Base-by-base conservation (phyloP, 768 basidiomycete genomes). In the Lentinula lateritia region DNA sequence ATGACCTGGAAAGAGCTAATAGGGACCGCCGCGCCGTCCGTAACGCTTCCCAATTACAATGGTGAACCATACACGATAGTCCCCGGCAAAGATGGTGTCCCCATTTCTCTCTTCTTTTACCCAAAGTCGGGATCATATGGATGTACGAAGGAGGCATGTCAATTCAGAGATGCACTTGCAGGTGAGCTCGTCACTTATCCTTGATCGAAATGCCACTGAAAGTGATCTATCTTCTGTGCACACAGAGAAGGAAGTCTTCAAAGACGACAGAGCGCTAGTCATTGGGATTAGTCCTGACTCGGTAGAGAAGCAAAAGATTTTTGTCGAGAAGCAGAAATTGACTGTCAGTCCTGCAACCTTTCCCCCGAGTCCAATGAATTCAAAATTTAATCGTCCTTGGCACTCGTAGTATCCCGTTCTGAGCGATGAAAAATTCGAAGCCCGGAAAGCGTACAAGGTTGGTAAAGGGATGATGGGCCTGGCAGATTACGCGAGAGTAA, bases 111-210 rank as follows among this genome's bases (percentile, higher is more conserved):
- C 41, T 92, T 93, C 78, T 93, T 94, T 75, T 92, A 89, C 66
- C 90, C 90, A 9, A 78, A 81, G 67, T 81, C 88, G 87, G 90
- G 87, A 6, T 84, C 90, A 2, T 86, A 77, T 55, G 91, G 88
- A 5, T 93, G 93, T 72, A 95, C 90, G 16, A 86, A 81, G 67
- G 86, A 94, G 71, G 92, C 88, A 1, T 93, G 91, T 67, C 79
- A 85, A 57, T 93, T 95, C 72, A 83, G 92, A 28, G 89, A 94
- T 75, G 90, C 90, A 3, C 73, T 90, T 46, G 82, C 76, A 39
- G 83, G 89, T 89, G 61, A 60, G 82, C n/a, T 16, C 45, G 55
- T n/a, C 36, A 50, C 54, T 15, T 12, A 52, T 52, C 34, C 15
- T 18, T 15, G n/a, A 9, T n/a, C 5, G 36, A 10, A 5, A 8